phyloP scores from a whole-genome alignment of 1,139 yeast genomes.

The Pichia sp. region DNA sequence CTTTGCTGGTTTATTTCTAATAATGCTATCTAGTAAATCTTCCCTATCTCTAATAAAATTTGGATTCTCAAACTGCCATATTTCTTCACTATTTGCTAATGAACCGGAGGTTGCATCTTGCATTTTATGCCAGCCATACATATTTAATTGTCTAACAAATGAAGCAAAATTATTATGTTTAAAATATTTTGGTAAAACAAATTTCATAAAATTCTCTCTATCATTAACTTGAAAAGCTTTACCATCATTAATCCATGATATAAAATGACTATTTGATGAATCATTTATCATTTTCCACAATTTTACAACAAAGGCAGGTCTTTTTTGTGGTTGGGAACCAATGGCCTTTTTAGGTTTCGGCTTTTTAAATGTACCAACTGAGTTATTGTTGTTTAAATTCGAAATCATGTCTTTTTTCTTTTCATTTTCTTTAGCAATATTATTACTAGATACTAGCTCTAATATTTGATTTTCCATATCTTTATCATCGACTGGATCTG shows the following conservation, averaged over 20 bases:
- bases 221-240: conserved; percentile 76
- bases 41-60: conserved; percentile 48
- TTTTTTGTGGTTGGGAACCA: conserved; percentile 27
- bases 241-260: conserved; percentile 84
- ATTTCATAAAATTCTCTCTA: conserved; percentile 79
- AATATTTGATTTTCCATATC: background rate
- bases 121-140: conserved; percentile 98
- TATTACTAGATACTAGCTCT: background rate
- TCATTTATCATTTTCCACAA: conserved; percentile 96
- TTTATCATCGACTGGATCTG: background rate
- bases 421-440: background rate
- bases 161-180: conserved; percentile 93
- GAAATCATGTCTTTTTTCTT: background rate
- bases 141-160: conserved; percentile 90
- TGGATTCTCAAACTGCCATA: conserved; percentile 83
- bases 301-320: conserved; percentile 89
- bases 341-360: conserved; percentile 19
- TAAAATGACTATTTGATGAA: conserved; percentile 56
- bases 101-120: conserved; percentile 70
- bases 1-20: conserved; percentile 38
- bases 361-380: conserved; percentile 16
- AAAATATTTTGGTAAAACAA: conserved; percentile 81
- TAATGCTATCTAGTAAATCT: conserved; percentile 64
- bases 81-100: conserved; percentile 48
- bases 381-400: background rate